phyloP scores from a whole-genome alignment of 208 protist species.

The Acanthamoeba castellanii region DNA sequence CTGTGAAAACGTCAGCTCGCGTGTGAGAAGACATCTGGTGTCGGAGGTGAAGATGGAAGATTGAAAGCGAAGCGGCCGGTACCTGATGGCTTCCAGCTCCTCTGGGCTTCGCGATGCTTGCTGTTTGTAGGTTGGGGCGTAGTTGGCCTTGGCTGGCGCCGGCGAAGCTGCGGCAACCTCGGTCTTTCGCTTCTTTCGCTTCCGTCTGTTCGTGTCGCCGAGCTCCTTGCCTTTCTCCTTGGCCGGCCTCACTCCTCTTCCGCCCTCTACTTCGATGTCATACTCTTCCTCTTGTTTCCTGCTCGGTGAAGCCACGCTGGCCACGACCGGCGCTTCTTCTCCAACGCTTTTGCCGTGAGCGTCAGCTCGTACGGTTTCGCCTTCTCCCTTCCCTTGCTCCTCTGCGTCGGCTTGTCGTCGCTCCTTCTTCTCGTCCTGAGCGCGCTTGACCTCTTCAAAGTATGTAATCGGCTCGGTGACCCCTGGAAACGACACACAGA shows the following conservation, averaged over 20 bases:
- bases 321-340: not conserved
- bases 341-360: not conserved
- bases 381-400: not conserved
- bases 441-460: slow-evolving; percentile 31
- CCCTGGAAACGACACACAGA: not conserved
- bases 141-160: not conserved
- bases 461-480: not conserved
- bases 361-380: not conserved
- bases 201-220: not conserved
- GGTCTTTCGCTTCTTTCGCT: not conserved
- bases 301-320: too few relatives aligned
- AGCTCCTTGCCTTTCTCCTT: too few relatives aligned
- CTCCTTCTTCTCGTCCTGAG: not conserved
- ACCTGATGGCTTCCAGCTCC: not conserved
- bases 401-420: not conserved
- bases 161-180: not conserved
- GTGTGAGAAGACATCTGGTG: not conserved
- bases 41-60: not conserved
- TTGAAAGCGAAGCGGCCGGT: not conserved
- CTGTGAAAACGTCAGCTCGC: not conserved
- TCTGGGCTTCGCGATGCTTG: not conserved
- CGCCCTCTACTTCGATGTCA: not conserved
- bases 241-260: not conserved
- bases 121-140: not conserved
- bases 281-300: not conserved